Conservation (phyloP, 1,139 yeast species). For the Debaryomyces sp. region DNA sequence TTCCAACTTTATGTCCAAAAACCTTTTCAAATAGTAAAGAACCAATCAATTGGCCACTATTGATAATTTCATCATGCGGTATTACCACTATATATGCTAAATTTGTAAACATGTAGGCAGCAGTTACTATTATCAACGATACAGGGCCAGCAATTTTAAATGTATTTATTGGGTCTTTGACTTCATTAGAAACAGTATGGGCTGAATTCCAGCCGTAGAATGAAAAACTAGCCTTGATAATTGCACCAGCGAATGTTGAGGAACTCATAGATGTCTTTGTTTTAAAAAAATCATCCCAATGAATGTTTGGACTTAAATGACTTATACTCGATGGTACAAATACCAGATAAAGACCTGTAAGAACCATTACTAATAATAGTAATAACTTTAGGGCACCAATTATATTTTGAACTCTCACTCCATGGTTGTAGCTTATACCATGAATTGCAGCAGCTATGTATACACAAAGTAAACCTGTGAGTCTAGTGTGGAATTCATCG, state of each 20-base stretch:
- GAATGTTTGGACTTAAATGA: slow-evolving; percentile 41
- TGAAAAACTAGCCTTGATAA: slow-evolving; percentile 61
- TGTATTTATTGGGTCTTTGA: slow-evolving; percentile 59
- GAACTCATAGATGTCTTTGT: slow-evolving; percentile 33
- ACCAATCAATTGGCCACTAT: slow-evolving; percentile 61
- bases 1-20: slow-evolving; percentile 55
- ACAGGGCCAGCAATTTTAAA: slow-evolving; percentile 63
- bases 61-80: slow-evolving; percentile 53
- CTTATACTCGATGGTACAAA: slow-evolving; percentile 46
- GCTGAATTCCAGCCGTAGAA: slow-evolving; percentile 68
- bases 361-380: slow-evolving; percentile 49
- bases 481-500: slow-evolving; percentile 42
- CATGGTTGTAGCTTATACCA: slow-evolving; percentile 55
- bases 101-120: slow-evolving; percentile 57
- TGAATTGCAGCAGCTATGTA: slow-evolving; percentile 50
- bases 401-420: slow-evolving; percentile 56
- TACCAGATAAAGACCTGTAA: slow-evolving; percentile 53
- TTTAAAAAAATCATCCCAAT: slow-evolving; percentile 33
- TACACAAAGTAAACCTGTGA: slow-evolving; percentile 49
- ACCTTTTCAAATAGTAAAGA: slow-evolving; percentile 58
- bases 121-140: slow-evolving; percentile 48
- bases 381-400: slow-evolving; percentile 57
- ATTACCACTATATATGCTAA: slow-evolving; percentile 58
- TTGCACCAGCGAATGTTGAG: slow-evolving; percentile 56
- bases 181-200: slow-evolving; percentile 63